A percentile compares a stretch with the other conserved stretches of the same genome.
These are phyloP conservation scores for Kodamaea sp. DNA, from an alignment of 1,139 yeast species.

Conservation along the genomic window DNA sequence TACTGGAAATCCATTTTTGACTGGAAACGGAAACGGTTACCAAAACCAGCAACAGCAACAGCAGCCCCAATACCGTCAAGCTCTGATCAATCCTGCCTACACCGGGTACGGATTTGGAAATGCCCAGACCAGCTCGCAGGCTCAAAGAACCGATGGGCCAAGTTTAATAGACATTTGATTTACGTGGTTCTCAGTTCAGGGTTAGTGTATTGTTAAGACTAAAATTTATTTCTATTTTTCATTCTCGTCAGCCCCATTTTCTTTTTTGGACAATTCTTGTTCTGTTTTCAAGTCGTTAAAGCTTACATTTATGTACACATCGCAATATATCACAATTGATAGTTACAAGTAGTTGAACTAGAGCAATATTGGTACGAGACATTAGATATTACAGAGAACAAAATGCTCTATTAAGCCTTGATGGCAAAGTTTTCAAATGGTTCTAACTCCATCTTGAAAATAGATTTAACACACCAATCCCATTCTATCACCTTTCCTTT, in stretches of 20 bases:
- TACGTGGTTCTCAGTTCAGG: too few relatives aligned
- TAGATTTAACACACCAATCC: conserved; percentile 68
- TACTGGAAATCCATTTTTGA: conserved; percentile 73
- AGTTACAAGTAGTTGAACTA: too few relatives aligned
- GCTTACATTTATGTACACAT: neutral
- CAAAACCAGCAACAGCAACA: conserved; percentile 37
- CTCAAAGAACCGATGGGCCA: conserved; percentile 38
- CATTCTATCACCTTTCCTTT: conserved; percentile 50
- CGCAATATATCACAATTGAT: neutral
- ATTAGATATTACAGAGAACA: too few relatives aligned
- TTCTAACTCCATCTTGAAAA: conserved; percentile 49
- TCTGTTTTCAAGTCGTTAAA: neutral
- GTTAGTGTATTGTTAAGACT: too few relatives aligned
- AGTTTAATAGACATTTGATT: conserved; percentile 48
- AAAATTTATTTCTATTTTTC: neutral
- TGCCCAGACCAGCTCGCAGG: conserved; percentile 38
- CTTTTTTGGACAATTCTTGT: neutral
- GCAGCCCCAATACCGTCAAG: conserved; percentile 16
- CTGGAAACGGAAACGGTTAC: conserved; percentile 75
- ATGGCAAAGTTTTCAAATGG: conserved; percentile 24
- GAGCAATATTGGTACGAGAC: too few relatives aligned
- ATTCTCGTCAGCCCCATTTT: neutral
- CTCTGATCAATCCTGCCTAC: conserved; percentile 45
- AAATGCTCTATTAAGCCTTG: conserved; percentile 11
- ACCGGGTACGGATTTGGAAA: conserved; percentile 97